A percentile compares a stretch with the other conserved stretches of the same genome.
Evolutionary conservation across 75 land plant species (phyloP).

Genomic region (Cunninghamia lanceolata): DNA sequence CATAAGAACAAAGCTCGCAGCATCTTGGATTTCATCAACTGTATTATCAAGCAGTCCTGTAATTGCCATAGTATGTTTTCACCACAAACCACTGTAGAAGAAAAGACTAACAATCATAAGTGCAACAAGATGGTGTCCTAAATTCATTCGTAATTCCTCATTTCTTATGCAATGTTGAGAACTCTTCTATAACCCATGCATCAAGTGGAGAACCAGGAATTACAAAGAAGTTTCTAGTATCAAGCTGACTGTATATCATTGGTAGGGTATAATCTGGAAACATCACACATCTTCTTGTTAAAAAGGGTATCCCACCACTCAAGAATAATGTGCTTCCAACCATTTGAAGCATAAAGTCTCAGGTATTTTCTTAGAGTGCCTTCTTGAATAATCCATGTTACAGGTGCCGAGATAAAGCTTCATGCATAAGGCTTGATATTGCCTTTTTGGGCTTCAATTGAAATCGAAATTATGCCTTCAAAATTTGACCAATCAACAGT

Average conservation of each 20-base stretch:
- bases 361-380: slow-evolving; percentile 65
- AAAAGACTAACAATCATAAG: slow-evolving; percentile 72
- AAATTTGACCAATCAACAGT: too few relatives aligned
- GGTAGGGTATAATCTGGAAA: slow-evolving; percentile 80
- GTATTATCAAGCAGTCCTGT: too few relatives aligned
- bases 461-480: too few relatives aligned
- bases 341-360: slow-evolving; percentile 32
- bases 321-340: slow-evolving; percentile 43
- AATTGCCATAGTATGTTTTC: slow-evolving; percentile 73
- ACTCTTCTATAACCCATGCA: slow-evolving; percentile 62
- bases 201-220: slow-evolving; percentile 87
- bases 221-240: slow-evolving; percentile 83
- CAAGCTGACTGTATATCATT: slow-evolving; percentile 63
- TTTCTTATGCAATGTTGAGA: slow-evolving; percentile 43
- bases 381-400: slow-evolving; percentile 79
- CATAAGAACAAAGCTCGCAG: too few relatives aligned
- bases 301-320: slow-evolving; percentile 71
- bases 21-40: too few relatives aligned
- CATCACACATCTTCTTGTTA: slow-evolving; percentile 72
- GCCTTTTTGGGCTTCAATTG: too few relatives aligned
- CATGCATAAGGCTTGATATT: slow-evolving; percentile 96
- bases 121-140: slow-evolving; percentile 46
- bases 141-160: slow-evolving; percentile 34
- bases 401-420: slow-evolving; percentile 77
- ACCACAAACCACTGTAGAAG: slow-evolving; percentile 61